These are phyloP conservation scores for Diplodia mutila DNA, from an alignment of 2,329 filamentous ascomycete genomes.

Conservation along the genomic window DNA sequence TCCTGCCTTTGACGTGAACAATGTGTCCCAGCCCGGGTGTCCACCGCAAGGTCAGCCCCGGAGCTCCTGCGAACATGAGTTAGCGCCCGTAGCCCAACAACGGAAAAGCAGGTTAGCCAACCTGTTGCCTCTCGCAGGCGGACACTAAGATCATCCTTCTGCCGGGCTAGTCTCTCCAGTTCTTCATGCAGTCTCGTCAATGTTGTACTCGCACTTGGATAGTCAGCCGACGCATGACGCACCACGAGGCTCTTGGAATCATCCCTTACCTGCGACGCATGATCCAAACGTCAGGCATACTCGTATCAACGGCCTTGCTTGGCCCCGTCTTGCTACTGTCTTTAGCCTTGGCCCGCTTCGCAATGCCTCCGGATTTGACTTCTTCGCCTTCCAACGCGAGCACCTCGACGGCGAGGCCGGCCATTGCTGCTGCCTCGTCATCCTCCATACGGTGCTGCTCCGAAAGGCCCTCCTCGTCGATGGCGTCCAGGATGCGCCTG, in stretches of 20 bases:
- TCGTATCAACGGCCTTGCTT: constrained; percentile 27
- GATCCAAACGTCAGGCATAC: constrained; percentile 61
- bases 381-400: constrained; percentile 68
- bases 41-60: constrained; percentile 79
- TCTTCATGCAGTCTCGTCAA: constrained; percentile 70
- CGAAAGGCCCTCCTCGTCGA: constrained; percentile 90
- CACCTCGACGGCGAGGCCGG: constrained; percentile 73
- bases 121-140: constrained; percentile 64
- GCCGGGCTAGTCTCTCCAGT: constrained; percentile 62
- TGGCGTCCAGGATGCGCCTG: constrained; percentile 71
- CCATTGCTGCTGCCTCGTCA: constrained; percentile 69
- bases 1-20: constrained; percentile 85
- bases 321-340: constrained; percentile 21
- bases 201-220: constrained; percentile 62
- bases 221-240: constrained; percentile 22
- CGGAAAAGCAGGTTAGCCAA: constrained; percentile 19
- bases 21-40: constrained; percentile 86
- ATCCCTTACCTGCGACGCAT: constrained; percentile 55
- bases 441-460: constrained; percentile 79
- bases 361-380: constrained; percentile 52
- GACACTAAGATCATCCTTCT: constrained; percentile 65
- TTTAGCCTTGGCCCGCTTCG: constrained; percentile 43
- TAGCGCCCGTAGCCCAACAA: constrained; percentile 28
- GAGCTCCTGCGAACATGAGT: constrained; percentile 45
- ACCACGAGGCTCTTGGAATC: constrained; percentile 18